Evolutionary conservation across 2,329 filamentous ascomycete species (phyloP), one percentile per base, ranked within the genome.

Genomic region (Botrytis porri): DNA sequence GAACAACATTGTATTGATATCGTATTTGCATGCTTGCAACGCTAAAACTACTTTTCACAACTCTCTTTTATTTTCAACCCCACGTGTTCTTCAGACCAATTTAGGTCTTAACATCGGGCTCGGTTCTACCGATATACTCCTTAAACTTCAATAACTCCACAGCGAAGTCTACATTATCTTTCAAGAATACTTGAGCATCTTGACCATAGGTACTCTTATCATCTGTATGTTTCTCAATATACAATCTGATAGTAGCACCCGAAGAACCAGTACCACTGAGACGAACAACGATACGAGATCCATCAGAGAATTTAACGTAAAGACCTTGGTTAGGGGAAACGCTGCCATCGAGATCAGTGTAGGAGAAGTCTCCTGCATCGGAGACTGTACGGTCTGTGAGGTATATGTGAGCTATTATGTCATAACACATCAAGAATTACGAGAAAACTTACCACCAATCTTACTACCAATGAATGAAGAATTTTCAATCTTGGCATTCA

Each of bases 321-420:
- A 99, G 90, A 77, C 96, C 96, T 86, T 99, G 96, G 86, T 98
- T 97, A 82, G 94, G 93, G 80, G 94, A 92, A 71, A 98, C 93
- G 77, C 94, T 97, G 75, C 95, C 96, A 80, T 99, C 96, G n/a
- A 99, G 90, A 81, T 99, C 96, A 14, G 94, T 98, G 88, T 99
- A 99, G 45, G 93, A 94, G 84, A 99, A 99, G 88, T 99, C 95
- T 77, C 95, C 96, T 10, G 95, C 95, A 79, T 97, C 93, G 67
- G 90, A 86, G 61, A 98, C 94, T 80, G 94, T 97, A 82, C 92
- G 93, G 76, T 87, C 88, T 89, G 35, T n/a, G 2, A 29, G 35
- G 25, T 18, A 25, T 65, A 16, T 73, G 39, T 64, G 35, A 70
- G 32, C 16, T 45, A 41, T 45, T 51, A 29, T 43, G 41, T 75